Evolutionary conservation across 352 stramenopile species (phyloP), one percentile per base, ranked within the genome.

Genomic region (Pythium dissimile): DNA sequence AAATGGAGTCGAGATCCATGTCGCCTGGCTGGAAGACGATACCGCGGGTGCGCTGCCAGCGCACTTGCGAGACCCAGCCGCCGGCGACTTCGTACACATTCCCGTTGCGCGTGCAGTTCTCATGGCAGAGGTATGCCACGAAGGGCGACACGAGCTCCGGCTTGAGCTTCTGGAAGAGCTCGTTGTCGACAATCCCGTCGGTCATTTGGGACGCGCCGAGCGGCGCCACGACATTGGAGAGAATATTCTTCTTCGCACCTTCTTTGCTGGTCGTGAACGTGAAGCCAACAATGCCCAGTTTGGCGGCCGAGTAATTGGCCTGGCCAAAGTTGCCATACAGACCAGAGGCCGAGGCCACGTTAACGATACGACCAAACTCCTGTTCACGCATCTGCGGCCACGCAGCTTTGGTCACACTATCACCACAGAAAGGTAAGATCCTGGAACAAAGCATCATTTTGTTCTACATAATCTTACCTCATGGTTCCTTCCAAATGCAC

Each of bases 281-380:
- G 42, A 98, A 75, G 0, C 92, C 94, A 16, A 96, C 93, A 43
- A 98, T 91, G 15, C 89, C 94, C 24, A 98, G 65, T 65, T 98
- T 98, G 42, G 81, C 80, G 4, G 82, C 79, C 34, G 78, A 79
- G 63, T 96, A 96, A 66, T 96, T 96, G 39, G 86, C 80, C 54
- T 96, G 88, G 5, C 88, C 88, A 31, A 96, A 95, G 61, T 95
- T 95, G 34, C 88, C 88, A 59, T 96, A 96, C 21, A 96, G 59
- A 11, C 88, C 88, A 4, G 88, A 89, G 3, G 80, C 83, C 12
- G 78, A 93, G 31, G 85, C 68, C 9, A 96, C 70, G 49, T 92
- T 93, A 32, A 96, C 81, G 54, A 96, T 87, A 28, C 88, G 80
- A n/a, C 88, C 86, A 52, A 87, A 96, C 16, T 81, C 52, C 57